Base-by-base conservation (phyloP, 2,329 filamentous ascomycete species). In the Fusarium virguliforme region DNA sequence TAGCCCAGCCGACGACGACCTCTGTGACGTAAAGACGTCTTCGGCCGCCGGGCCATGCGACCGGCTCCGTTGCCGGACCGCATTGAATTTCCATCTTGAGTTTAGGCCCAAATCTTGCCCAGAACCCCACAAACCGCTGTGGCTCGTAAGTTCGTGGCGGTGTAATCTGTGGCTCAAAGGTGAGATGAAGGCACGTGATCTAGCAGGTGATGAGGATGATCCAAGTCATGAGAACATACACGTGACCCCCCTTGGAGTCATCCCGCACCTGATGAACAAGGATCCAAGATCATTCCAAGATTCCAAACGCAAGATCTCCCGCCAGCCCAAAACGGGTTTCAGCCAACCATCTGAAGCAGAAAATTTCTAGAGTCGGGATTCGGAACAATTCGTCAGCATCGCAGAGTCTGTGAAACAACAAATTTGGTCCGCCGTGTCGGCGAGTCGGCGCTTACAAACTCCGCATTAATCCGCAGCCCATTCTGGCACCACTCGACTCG, bases 301-400 rank as follows among this genome's bases (percentile, higher is more conserved):
- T 24, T 51, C 30, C 48, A 35, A 53, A 22, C n/a, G n/a, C 34
- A 18, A 34, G 30, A 26, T 28, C 50, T 28, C 10, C 13, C 34
- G 50, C 32, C 13, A 34, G 22, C 51, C 38, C 13, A 18, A 8
- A 13, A 34, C 54, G 22, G 24, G 35, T 38, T 55, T 12, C 22
- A 38, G 35, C 34, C 51, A 55, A 55, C 35, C 51, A 55, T 28
- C n/a, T 30, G 4, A 26, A 5, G 8, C 30, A 35, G 4, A 53
- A 34, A 53, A 35, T 34, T 26, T 13, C 48, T 53, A 53, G 30
- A 15, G 9, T 58, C 55, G 55, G 38, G 18, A 28, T 58, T 58
- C 55, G 55, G 55, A 58, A 43, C 55, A 58, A 46, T 67, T 67
- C 46, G 65, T 68, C 64, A 67, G 65, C 62, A 54, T 26, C 13